These are phyloP conservation scores for Cordyceps farinosa DNA, from an alignment of 2,329 filamentous ascomycete genomes.

Conservation along the genomic window DNA sequence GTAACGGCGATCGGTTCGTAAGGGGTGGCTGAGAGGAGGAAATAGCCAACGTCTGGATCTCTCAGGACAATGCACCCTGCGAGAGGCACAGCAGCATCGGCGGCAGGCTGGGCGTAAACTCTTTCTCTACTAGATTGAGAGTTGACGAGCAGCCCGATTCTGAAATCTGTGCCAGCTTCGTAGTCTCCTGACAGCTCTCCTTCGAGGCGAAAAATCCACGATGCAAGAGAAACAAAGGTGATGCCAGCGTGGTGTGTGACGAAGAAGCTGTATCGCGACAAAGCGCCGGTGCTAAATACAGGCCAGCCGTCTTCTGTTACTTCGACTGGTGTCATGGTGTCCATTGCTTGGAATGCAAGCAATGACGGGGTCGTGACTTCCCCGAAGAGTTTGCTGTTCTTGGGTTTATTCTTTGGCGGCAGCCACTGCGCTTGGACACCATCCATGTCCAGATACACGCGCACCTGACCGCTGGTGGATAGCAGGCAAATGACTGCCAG, in stretches of 20 bases:
- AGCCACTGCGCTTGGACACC: slow-evolving; percentile 65
- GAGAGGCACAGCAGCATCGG: slow-evolving; percentile 46
- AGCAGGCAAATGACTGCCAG: slow-evolving; percentile 57
- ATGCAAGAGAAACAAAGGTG: slow-evolving; percentile 55
- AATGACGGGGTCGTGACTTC: slow-evolving; percentile 45
- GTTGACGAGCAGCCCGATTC: slow-evolving; percentile 57
- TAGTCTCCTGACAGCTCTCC: slow-evolving; percentile 55
- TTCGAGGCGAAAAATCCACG: slow-evolving; percentile 63
- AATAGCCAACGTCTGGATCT: slow-evolving; percentile 62
- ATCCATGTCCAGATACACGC: slow-evolving; percentile 59
- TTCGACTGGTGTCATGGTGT: slow-evolving; percentile 54
- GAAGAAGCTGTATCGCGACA: slow-evolving; percentile 60
- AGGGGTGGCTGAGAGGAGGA: slow-evolving; percentile 57
- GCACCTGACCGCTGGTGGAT: slow-evolving; percentile 57
- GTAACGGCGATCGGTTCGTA: slow-evolving; percentile 56
- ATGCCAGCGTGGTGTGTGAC: slow-evolving; percentile 60
- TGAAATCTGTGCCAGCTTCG: slow-evolving; percentile 57
- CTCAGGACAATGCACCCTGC: slow-evolving; percentile 52
- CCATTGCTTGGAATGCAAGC: slow-evolving; percentile 60
- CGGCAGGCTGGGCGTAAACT: slow-evolving; percentile 51
- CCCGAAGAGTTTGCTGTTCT: slow-evolving; percentile 37
- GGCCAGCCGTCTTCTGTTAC: slow-evolving; percentile 58
- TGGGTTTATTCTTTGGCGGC: slow-evolving; percentile 52
- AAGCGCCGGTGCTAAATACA: slow-evolving; percentile 58
- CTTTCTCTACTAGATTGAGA: slow-evolving; percentile 57